A percentile compares a stretch with the other conserved stretches of the same genome.
Evolutionary conservation across 2,329 filamentous ascomycete genomes (phyloP).

Genomic region (Knoxdaviesia proteae): DNA sequence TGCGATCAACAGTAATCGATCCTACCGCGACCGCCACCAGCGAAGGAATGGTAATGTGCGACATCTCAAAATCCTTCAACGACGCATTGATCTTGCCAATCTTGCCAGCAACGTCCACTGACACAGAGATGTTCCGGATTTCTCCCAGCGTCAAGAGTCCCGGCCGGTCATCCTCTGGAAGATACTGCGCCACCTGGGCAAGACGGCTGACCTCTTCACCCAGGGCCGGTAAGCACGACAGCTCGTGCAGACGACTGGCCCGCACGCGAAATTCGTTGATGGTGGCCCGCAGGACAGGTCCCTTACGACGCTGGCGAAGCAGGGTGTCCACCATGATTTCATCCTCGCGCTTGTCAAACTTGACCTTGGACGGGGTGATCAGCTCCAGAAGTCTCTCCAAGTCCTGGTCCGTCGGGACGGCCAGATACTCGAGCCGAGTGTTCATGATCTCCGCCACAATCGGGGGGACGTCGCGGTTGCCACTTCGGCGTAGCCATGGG

Average conservation of each 20-base stretch:
- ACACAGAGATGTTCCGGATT: constrained; percentile 40
- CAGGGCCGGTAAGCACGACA: constrained; percentile 48
- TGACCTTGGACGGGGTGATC: constrained; percentile 78
- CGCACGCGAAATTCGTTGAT: constrained; percentile 42
- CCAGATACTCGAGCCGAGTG: constrained; percentile 52
- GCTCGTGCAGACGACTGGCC: constrained; percentile 40
- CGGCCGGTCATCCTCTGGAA: constrained; percentile 87
- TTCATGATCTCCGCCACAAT: constrained; percentile 41
- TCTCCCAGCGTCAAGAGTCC: constrained; percentile 59
- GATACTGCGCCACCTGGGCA: constrained; percentile 76
- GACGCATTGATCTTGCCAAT: constrained; percentile 43
- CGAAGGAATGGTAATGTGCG: constrained; percentile 69
- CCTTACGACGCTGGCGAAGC: constrained; percentile 67
- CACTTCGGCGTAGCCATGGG: constrained; percentile 24
- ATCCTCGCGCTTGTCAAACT: constrained; percentile 67
- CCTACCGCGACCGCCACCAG: constrained; percentile 61
- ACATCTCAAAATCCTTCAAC: constrained; percentile 45
- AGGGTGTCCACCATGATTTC: constrained; percentile 91
- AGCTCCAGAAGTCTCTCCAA: constrained; percentile 64
- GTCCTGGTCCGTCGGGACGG: constrained; percentile 55
- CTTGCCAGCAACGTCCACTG: constrained; percentile 42
- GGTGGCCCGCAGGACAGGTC: constrained; percentile 54
- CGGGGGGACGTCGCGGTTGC: constrained; percentile 28
- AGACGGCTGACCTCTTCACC: constrained; percentile 63
- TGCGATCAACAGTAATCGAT: constrained; percentile 38